Evolutionary conservation across 768 basidiomycete species (phyloP).

Genomic region (Pulveroboletus frians): DNA sequence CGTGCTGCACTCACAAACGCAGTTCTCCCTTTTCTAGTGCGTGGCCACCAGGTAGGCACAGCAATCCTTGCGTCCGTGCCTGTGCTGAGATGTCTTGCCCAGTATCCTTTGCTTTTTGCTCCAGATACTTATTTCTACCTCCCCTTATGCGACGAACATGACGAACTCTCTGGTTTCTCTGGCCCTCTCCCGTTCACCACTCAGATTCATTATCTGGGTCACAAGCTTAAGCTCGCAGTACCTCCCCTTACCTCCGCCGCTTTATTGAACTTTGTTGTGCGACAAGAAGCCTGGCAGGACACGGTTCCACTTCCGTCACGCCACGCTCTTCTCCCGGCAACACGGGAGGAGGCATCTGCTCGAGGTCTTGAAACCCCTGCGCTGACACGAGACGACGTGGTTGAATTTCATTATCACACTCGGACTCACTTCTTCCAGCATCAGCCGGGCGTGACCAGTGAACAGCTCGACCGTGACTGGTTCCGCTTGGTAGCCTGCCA

Average conservation of each 20-base stretch:
- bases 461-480: conserved; percentile 44
- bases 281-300: conserved; percentile 36
- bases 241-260: conserved; percentile 41
- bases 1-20: conserved; percentile 27
- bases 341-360: conserved; percentile 32
- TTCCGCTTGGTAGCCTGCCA: conserved; percentile 41
- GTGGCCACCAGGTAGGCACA: conserved; percentile 37
- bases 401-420: conserved; percentile 34
- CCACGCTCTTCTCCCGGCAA: conserved; percentile 28
- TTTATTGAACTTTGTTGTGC: conserved; percentile 33
- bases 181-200: conserved; percentile 30
- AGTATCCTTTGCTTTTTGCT: conserved; percentile 41
- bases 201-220: conserved; percentile 38
- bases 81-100: conserved; percentile 4
- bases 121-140: conserved; percentile 42
- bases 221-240: conserved; percentile 35
- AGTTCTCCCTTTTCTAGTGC: conserved; percentile 37
- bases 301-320: conserved; percentile 19
- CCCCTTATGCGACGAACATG: conserved; percentile 32
- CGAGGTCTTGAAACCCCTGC: conserved; percentile 30
- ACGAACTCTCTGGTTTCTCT: conserved; percentile 24
- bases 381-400: conserved; percentile 35
- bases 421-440: conserved; percentile 32
- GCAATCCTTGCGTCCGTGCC: not conserved
- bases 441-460: conserved; percentile 19